These are phyloP conservation scores for Clitopilus hobsonii DNA, from an alignment of 768 basidiomycete genomes.

Conservation along the genomic window DNA sequence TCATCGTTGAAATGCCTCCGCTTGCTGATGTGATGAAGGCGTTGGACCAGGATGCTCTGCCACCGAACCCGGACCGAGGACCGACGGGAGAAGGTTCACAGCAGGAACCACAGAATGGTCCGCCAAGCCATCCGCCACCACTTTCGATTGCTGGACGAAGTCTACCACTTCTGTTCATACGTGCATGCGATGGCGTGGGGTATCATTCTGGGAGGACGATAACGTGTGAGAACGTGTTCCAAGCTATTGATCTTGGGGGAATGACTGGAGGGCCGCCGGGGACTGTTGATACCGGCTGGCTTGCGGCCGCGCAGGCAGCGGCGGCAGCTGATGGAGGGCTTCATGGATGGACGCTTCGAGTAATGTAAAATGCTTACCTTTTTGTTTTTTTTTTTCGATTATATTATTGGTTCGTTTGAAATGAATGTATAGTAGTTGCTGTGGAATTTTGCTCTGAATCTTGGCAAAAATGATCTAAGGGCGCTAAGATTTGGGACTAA, in stretches of 20 bases:
- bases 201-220: slow-evolving; percentile 86
- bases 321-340: slow-evolving; percentile 61
- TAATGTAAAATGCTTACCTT: slow-evolving; percentile 53
- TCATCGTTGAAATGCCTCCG: slow-evolving; percentile 83
- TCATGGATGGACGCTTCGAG: slow-evolving; percentile 76
- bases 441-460: slow-evolving; percentile 30
- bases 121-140: slow-evolving; percentile 30
- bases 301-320: slow-evolving; percentile 70
- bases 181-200: slow-evolving; percentile 78
- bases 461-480: background rate
- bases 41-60: slow-evolving; percentile 64
- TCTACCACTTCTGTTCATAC: slow-evolving; percentile 77
- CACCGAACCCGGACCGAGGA: slow-evolving; percentile 36
- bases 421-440: slow-evolving; percentile 13
- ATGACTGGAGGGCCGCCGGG: slow-evolving; percentile 44
- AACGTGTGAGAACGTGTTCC: slow-evolving; percentile 77
- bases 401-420: background rate
- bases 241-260: slow-evolving; percentile 56
- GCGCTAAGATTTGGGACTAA: background rate
- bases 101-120: slow-evolving; percentile 20
- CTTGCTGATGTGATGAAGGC: slow-evolving; percentile 73
- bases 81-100: slow-evolving; percentile 19
- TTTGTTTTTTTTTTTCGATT: slow-evolving; percentile 3
- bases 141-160: slow-evolving; percentile 62
- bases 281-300: slow-evolving; percentile 60